phyloP scores from a whole-genome alignment of 2,329 filamentous ascomycete genomes.

The Phoma herbarum region DNA sequence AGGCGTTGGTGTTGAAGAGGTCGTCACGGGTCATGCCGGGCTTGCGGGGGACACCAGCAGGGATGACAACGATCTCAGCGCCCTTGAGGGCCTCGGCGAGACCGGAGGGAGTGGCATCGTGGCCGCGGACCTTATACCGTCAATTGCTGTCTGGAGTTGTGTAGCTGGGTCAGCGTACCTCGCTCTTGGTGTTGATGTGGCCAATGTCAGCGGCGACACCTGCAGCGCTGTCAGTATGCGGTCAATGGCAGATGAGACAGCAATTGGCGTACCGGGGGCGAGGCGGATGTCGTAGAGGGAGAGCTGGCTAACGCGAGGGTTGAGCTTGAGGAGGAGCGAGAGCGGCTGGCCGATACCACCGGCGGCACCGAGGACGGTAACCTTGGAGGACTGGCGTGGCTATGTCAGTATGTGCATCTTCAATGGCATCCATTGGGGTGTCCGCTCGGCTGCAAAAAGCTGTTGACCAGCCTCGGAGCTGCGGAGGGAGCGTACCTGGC shows the following conservation, averaged over 20 bases:
- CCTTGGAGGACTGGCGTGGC: constrained; percentile 84
- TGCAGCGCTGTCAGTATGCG: constrained; percentile 51
- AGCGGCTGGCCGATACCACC: constrained; percentile 99
- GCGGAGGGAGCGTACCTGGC: constrained; percentile 55
- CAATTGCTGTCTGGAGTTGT: constrained; percentile 25
- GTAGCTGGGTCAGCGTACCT: constrained; percentile 50
- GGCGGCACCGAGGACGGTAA: constrained; percentile 93
- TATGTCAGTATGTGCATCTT: not conserved
- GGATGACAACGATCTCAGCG: constrained; percentile 94
- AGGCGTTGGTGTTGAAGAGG: constrained; percentile 99
- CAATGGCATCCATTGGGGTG: constrained; percentile 24
- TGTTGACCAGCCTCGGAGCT: constrained; percentile 25
- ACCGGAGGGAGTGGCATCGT: constrained; percentile 78
- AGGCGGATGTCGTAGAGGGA: constrained; percentile 98
- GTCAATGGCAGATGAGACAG: not conserved
- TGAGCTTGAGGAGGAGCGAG: constrained; percentile 98
- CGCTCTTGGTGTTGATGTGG: constrained; percentile 99
- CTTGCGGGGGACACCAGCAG: constrained; percentile 98
- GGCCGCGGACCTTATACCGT: constrained; percentile 75
- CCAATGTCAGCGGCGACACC: constrained; percentile 98
- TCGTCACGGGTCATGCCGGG: constrained; percentile 99
- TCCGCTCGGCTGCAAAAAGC: constrained; percentile 31
- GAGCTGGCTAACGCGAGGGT: constrained; percentile 91
- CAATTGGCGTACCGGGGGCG: constrained; percentile 76
- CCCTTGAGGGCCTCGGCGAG: constrained; percentile 83